phyloP scores from a whole-genome alignment of 2,329 filamentous ascomycete genomes.

The Penicillium verrucosum region DNA sequence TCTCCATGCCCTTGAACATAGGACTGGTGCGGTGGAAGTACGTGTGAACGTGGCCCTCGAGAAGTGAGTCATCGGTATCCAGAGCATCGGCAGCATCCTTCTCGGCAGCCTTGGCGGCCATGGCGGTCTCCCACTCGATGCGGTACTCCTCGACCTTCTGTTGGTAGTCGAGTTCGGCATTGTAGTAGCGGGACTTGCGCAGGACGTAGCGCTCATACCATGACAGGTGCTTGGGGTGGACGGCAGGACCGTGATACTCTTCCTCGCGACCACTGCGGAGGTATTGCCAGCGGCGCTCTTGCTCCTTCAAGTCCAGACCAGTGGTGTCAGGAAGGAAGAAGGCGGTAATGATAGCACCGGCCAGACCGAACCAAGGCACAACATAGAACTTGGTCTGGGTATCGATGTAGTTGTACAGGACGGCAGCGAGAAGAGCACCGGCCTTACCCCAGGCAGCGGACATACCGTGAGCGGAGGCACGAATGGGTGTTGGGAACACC shows the following conservation, averaged over 20 bases:
- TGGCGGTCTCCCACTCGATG: slow-evolving; percentile 52
- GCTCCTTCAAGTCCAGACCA: slow-evolving; percentile 92
- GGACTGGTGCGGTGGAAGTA: slow-evolving; percentile 55
- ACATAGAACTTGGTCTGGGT: slow-evolving; percentile 82
- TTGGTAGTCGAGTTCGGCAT: slow-evolving; percentile 77
- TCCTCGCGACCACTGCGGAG: slow-evolving; percentile 72
- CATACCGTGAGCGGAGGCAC: slow-evolving; percentile 90
- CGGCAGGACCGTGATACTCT: slow-evolving; percentile 90
- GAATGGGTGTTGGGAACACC: slow-evolving; percentile 91
- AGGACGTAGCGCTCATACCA: slow-evolving; percentile 74
- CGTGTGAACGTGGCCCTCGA: slow-evolving; percentile 49
- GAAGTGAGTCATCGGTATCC: slow-evolving; percentile 47
- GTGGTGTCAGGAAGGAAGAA: slow-evolving; percentile 95
- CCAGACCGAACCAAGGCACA: slow-evolving; percentile 92
- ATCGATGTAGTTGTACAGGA: slow-evolving; percentile 93
- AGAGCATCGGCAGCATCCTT: slow-evolving; percentile 39
- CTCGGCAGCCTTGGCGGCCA: slow-evolving; percentile 50
- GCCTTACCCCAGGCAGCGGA: slow-evolving; percentile 88
- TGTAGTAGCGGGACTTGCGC: slow-evolving; percentile 76
- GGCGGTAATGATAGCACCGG: slow-evolving; percentile 75
- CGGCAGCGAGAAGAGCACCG: slow-evolving; percentile 79
- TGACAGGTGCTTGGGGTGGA: slow-evolving; percentile 84
- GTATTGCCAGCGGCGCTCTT: slow-evolving; percentile 89
- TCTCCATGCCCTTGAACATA: slow-evolving; percentile 42
- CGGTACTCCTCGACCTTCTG: slow-evolving; percentile 81